A percentile compares a stretch with the other conserved stretches of the same genome.
Conservation (phyloP, 2,329 filamentous ascomycete species). For the Neopestalotiopsis clavispora region DNA sequence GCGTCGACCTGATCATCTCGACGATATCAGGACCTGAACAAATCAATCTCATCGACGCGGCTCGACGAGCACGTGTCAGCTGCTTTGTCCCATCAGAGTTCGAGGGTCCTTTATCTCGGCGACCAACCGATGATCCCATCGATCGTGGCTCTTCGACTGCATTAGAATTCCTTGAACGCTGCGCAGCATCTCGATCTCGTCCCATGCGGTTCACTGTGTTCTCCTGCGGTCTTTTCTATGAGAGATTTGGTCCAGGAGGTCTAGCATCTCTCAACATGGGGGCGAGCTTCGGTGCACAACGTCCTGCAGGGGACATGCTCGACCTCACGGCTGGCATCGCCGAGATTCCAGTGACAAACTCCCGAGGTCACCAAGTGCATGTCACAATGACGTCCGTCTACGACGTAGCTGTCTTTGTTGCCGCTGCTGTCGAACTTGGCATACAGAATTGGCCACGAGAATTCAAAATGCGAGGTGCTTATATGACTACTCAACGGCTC, state of each 20-base stretch:
- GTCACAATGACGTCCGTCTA: constrained; percentile 72
- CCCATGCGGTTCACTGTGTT: constrained; percentile 73
- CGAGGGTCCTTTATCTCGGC: constrained; percentile 64
- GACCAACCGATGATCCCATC: constrained; percentile 60
- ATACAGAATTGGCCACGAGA: constrained; percentile 68
- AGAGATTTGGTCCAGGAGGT: constrained; percentile 73
- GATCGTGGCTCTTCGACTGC: constrained; percentile 66
- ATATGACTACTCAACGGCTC: constrained; percentile 64
- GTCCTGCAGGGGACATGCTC: constrained; percentile 69
- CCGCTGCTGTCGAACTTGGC: constrained; percentile 69
- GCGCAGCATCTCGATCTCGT: constrained; percentile 47
- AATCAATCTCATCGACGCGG: constrained; percentile 74
- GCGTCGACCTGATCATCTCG: constrained; percentile 76
- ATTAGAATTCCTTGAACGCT: constrained; percentile 52
- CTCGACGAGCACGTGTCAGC: constrained; percentile 65
- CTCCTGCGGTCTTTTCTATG: constrained; percentile 77
- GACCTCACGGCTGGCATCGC: constrained; percentile 63
- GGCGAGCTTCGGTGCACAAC: constrained; percentile 53
- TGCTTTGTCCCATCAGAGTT: constrained; percentile 79
- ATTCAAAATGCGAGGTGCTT: constrained; percentile 71
- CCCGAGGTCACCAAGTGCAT: constrained; percentile 52
- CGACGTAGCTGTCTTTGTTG: constrained; percentile 74
- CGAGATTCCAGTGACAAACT: constrained; percentile 62
- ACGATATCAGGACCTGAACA: constrained; percentile 72
- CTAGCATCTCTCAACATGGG: constrained; percentile 66